These are phyloP conservation scores for Chamaecrista fasciculata DNA, from an alignment of 306 rosid genomes.

Conservation along the genomic window DNA sequence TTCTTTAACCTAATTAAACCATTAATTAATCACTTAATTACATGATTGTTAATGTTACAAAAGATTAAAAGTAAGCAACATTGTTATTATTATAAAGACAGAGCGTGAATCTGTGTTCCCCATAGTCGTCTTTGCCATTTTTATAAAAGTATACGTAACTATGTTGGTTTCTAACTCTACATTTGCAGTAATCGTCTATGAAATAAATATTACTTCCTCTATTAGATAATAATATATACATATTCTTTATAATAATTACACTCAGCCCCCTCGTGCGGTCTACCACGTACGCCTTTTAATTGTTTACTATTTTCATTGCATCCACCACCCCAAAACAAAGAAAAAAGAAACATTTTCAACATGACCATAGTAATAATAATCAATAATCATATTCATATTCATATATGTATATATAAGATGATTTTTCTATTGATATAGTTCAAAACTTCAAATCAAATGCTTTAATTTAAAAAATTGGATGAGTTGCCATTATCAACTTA, in stretches of 20 bases:
- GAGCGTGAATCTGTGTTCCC: conserved; percentile 46
- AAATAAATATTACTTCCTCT: conserved; percentile 30
- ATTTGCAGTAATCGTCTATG: conserved; percentile 27
- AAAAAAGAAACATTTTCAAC: conserved; percentile 3
- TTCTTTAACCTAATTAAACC: no score
- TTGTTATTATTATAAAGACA: background rate
- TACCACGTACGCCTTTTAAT: conserved; percentile 29
- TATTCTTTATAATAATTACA: background rate
- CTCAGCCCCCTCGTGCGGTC: conserved; percentile 37
- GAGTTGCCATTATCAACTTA: conserved; percentile 31
- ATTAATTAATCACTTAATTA: no score
- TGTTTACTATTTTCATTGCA: conserved; percentile 24
- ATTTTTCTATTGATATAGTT: no score
- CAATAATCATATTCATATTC: no score
- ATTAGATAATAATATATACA: background rate
- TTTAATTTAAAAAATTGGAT: conserved; percentile 42
- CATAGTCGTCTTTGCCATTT: conserved; percentile 37
- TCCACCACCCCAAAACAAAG: conserved; percentile 34
- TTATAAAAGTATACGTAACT: conserved; percentile 52
- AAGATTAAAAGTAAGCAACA: no score
- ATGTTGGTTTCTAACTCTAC: conserved; percentile 80
- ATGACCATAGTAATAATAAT: background rate
- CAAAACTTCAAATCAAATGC: no score
- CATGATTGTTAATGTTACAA: no score
- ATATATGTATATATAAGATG: no score